Evolutionary conservation across 441 rosid species (phyloP), one percentile per base, ranked within the genome.

Genomic region (Euphorbia corollata): DNA sequence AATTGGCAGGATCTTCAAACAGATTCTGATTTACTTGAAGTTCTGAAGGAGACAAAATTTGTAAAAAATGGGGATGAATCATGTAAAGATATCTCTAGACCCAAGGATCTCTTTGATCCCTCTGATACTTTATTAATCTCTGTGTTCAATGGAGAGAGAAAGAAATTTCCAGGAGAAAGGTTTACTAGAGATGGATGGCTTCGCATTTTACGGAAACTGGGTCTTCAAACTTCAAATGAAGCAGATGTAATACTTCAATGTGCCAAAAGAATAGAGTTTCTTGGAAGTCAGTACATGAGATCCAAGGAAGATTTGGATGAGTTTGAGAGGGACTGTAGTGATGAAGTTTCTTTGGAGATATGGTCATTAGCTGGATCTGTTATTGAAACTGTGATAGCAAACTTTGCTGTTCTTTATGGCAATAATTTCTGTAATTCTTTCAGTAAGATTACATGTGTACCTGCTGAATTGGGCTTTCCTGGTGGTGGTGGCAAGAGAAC

Each of bases 91-190:
- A 70, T 88, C 27, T 85, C 70, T 61, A 84, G 78, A 72, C 94
- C 99, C 22, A 91, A 85, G 78, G 96, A 94, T 68, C 81, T 94
- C 75, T 90, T 86, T 86, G 99, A 94, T 82, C 95, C 98, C 38
- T 74, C 83, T 73, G 99, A 94, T 88, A 78, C 87, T 71, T 80
- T 94, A 74, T 73, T 94, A 80, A 73, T 86, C 64, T 88, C 98
- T 45, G 96, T 90, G 61, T 94, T 94, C 83, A 85, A 85, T 18
- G 92, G 94, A 63, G 94, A 91, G 86, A 87, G 88, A 78, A 83
- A 79, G 72, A 88, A 81, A 72, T 91, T 94, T 82, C 99, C 99
- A 30, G 99, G 99, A 73, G 99, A 94, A 83, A 88, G 98, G 84
- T 94, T 94, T 79, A 73, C 77, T 69, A 74, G 85, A 24, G 91